A percentile compares a stretch with the other conserved stretches of the same genome.
Conservation (phyloP, 257 asterid species). For the Solanum virginianum region DNA sequence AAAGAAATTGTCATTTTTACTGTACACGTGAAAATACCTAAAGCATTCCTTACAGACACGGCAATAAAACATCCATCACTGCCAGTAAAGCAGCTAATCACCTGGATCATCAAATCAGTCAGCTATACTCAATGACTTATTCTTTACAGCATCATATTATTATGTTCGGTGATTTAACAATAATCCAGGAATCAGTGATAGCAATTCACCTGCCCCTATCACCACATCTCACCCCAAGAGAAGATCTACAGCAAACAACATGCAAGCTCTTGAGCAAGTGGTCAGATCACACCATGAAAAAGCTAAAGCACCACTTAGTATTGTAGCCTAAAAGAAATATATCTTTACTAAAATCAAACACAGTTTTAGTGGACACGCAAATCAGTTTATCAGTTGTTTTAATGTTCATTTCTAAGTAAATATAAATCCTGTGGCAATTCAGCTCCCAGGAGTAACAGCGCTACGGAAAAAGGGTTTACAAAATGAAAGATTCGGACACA, state of each 20-base stretch:
- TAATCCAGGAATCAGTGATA: not conserved
- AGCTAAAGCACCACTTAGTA: not conserved
- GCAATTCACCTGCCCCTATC: not conserved
- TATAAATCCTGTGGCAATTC: not conserved
- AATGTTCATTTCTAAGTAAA: not conserved
- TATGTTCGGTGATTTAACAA: not conserved
- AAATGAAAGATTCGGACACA: not conserved
- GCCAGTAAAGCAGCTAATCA: not conserved
- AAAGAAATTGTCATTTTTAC: not conserved
- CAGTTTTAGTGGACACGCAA: not conserved
- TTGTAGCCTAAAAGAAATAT: not conserved
- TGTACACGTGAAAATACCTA: not conserved
- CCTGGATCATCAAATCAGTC: not conserved
- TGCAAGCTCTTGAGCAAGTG: not conserved
- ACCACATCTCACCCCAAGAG: not conserved
- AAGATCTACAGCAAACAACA: not conserved
- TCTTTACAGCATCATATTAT: not conserved
- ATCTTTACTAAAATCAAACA: not conserved
- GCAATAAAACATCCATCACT: not conserved
- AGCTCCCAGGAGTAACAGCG: not conserved
- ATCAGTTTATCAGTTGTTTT: not conserved
- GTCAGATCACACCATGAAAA: not conserved
- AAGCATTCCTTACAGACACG: not conserved
- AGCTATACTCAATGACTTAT: not conserved
- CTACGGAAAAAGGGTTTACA: not conserved